Evolutionary conservation across 805 yeast species (phyloP), one percentile per base, ranked within the genome.

Genomic region (Sugiyamaella floridensis): DNA sequence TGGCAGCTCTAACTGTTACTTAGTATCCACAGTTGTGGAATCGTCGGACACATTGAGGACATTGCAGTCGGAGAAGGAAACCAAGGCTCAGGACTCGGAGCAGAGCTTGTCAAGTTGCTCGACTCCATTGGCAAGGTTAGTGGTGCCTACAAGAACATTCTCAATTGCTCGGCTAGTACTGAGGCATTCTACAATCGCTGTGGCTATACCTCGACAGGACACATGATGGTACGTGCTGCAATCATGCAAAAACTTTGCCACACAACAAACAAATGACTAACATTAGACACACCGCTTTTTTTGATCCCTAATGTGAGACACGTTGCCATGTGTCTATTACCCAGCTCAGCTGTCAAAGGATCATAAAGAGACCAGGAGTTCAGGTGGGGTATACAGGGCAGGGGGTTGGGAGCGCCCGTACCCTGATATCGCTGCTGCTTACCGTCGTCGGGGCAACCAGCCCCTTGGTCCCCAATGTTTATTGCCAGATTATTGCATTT

Each of bases 11-110:
- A 14, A 43, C 45, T 20, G 15, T 19, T 2, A 12, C 19, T 2
- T 28, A 49, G 50, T 8, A 58, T 58, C 28, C 60, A 56, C 41
- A 48, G 48, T 10, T 51, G 54, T 11, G 58, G 59, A 16, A 6
- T 52, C n/a, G 60, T 56, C 15, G 60, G 61, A 7, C 60, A 58
- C 45, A 55, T 56, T 29, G 61, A 58, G 42, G 61, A 58, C 28
- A 45, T 58, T 6, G 50, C 56, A 2, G 60, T 58, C 4, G 48
- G 49, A 10, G 20, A 29, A 22, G 48, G 26, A 10, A 52, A 51
- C 28, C 59, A 56, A 42, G 58, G 60, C 22, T 43, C 52, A 32
- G 54, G 58, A 11, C 49, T 58, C n/a, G 60, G 60, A 11, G 20
- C 45, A 15, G 37, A 29, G 28, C 47, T 58, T 20, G 41, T 58